Conservation (phyloP, 2,329 filamentous ascomycete species). For the Fusarium torreyae region DNA sequence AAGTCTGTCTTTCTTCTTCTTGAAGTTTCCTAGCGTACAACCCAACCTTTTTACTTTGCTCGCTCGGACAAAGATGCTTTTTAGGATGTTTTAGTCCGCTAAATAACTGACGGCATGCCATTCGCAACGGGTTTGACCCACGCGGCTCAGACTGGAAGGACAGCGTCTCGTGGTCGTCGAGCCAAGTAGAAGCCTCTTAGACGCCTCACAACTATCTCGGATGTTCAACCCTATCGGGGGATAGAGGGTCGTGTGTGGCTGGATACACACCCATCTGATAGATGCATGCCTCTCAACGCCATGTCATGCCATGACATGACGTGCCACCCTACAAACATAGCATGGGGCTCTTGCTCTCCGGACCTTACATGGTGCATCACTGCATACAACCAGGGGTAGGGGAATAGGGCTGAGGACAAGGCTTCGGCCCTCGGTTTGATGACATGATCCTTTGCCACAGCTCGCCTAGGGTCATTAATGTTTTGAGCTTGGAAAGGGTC, state of each 20-base stretch:
- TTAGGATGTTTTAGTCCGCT: conserved; percentile 13
- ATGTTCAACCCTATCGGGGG: conserved; percentile 30
- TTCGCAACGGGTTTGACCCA: conserved; percentile 37
- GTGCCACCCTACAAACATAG: conserved; percentile 32
- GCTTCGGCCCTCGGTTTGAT: conserved; percentile 47
- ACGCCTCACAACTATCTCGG: conserved; percentile 39
- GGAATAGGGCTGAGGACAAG: conserved; percentile 49
- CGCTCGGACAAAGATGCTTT: conserved; percentile 22
- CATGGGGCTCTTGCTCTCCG: conserved; percentile 35
- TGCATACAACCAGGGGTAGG: conserved; percentile 43
- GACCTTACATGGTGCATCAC: conserved; percentile 31
- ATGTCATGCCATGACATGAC: conserved; percentile 38
- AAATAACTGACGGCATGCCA: conserved; percentile 26
- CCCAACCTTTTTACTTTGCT: conserved; percentile 25
- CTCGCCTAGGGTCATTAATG: conserved; percentile 45
- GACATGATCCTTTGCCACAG: conserved; percentile 45
- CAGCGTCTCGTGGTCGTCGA: conserved; percentile 8
- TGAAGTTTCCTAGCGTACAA: conserved; percentile 22
- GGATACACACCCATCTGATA: conserved; percentile 15
- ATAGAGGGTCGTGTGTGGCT: conserved; percentile 30
- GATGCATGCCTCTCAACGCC: conserved; percentile 14
- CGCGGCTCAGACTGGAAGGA: conserved; percentile 26
- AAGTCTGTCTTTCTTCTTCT: background rate
- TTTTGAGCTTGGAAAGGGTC: conserved; percentile 48
- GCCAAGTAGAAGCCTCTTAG: conserved; percentile 34